A percentile compares a stretch with the other conserved stretches of the same genome.
Conservation (phyloP, 1,284 basidiomycete genomes). For the Abortiporus biennis region DNA sequence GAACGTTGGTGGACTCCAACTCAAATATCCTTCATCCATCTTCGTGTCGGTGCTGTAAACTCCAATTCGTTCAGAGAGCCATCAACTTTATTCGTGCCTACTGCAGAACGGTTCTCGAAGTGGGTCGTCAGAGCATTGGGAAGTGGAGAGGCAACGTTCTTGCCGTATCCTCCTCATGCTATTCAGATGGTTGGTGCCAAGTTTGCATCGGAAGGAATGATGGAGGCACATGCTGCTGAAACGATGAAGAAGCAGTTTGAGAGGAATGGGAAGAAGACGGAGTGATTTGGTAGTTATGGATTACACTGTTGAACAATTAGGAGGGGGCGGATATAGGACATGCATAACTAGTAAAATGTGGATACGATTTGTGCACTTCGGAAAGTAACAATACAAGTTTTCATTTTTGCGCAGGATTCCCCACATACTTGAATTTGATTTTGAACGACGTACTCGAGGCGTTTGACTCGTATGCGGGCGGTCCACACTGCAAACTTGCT, state of each 20-base stretch:
- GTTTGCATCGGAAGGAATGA: constrained; percentile 1
- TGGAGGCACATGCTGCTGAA: constrained; percentile 1
- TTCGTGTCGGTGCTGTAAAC: constrained; percentile 18
- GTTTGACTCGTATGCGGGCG: too few relatives aligned
- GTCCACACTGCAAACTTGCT: too few relatives aligned
- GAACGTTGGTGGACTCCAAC: constrained; percentile 16
- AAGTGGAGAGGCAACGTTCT: constrained; percentile 6
- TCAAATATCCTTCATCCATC: constrained; percentile 19
- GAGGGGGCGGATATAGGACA: too few relatives aligned
- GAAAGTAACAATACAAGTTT: too few relatives aligned
- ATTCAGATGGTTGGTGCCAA: constrained; percentile 6
- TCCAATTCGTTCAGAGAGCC: constrained; percentile 12
- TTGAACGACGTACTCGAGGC: too few relatives aligned
- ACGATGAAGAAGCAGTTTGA: constrained; percentile 1
- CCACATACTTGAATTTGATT: too few relatives aligned
- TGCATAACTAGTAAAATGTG: too few relatives aligned
- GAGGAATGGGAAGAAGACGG: not conserved
- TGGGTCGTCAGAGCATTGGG: constrained; percentile 9
- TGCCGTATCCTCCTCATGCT: constrained; percentile 10
- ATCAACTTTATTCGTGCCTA: constrained; percentile 5
- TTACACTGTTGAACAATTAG: too few relatives aligned
- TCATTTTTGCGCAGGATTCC: too few relatives aligned
- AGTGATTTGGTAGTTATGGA: too few relatives aligned
- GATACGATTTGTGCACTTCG: too few relatives aligned
- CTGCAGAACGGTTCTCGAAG: constrained; percentile 10